Evolutionary conservation across 192 early-diverging fungal genomes (phyloP), one percentile per base, ranked within the genome.

Genomic region (Chytriomyces confervae): DNA sequence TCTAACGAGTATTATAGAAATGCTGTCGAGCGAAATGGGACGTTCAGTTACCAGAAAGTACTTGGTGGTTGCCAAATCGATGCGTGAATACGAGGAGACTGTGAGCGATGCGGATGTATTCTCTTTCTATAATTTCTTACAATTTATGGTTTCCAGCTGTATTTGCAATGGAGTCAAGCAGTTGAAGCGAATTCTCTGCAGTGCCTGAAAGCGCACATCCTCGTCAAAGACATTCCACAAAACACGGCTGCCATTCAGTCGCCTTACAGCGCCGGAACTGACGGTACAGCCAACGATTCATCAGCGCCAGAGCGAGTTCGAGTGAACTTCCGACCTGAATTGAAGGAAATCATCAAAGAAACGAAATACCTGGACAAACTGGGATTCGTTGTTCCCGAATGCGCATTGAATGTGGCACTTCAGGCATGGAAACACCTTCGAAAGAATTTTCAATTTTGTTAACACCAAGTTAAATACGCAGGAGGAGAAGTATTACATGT

Each of bases 341-440:
- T 90, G 29, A 79, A 82, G 61, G 87, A 88, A 62, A 86, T 89
- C 62, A 90, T 90, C 62, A 91, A 87, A 71, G 89, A 90, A 79
- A 90, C 89, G 5, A 90, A 90, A 70, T 90, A 90, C 72, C 71
- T 90, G 20, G 89, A 90, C 69, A 88, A 88, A 79, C 83, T 90
- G 81, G 84, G 85, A 20, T 81, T 83, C 23, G 62, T 77, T 7
- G 88, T 90, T 29, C 89, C 89, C 7, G 89, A 90, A 75, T 81
- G 85, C 6, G 87, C 89, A 8, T 68, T 90, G 63, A 90, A 90
- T 81, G 87, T 90, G 6, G 89, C 87, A 7, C 76, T 90, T 45
- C 89, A 90, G 80, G 87, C 24, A 46, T 61, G 4, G 57, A 20
- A 3, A 60, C 49, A 50, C 72, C 6, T 50, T 4, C 43, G 13